Evolutionary conservation across 2,329 filamentous ascomycete genomes (phyloP), one percentile per base, ranked within the genome.

Genomic region (Proliferodiscus dingleyae): DNA sequence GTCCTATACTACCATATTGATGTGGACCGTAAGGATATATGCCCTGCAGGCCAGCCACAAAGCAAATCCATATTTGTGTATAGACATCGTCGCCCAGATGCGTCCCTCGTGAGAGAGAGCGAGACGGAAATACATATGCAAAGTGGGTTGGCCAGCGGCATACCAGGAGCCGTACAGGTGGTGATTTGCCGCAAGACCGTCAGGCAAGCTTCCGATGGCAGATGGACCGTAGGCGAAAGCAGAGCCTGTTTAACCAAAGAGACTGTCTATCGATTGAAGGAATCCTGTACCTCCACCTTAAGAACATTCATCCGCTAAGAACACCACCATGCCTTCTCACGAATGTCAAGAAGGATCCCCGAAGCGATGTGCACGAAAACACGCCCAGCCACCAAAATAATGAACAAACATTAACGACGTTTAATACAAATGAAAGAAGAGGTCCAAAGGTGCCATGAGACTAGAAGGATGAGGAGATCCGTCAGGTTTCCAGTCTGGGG

Each of bases 331-430:
- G 39, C 53, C 43, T 46, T 46, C 43, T 24, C 18, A n/a, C 44
- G 51, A 48, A 44, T 51, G 45, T 41, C 41, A 54, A 46, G 49
- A 51, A 53, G 44, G 39, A 19, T 34, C 32, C 32, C 49, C 45
- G 44, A 43, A 49, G 45, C 47, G 50, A 46, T 37, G 45, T 51
- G 38, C 44, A 38, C 46, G 37, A 40, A 37, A 48, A 43, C 24
- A 26, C 32, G 11, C 16, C 32, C 32, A 47, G 36, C 44, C 42
- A 39, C 43, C 43, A 51, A 55, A 53, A 59, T 58, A 56, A 58
- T 55, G 38, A 61, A 61, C 47, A 61, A 60, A 60, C 60, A 61
- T 61, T 60, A 61, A 55, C 48, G 51, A 60, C 57, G 55, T 59
- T 52, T 49, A 54, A 58, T 53, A 61, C 57, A 61, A 61, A 61